Conservation (phyloP, 179 eudicot species). For the Vitellaria paradoxa region DNA sequence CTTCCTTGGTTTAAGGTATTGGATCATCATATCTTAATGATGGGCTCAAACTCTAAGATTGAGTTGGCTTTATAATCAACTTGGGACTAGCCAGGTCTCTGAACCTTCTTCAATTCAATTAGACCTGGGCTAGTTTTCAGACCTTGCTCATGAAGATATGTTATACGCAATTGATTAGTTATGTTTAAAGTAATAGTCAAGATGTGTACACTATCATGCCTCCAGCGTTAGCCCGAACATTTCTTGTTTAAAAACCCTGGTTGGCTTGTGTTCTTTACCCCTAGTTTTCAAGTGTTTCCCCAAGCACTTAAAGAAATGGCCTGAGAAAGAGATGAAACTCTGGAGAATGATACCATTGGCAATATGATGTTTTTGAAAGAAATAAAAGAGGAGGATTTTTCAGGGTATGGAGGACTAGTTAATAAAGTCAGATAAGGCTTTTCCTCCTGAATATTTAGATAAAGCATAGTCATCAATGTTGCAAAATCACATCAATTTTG, state of each 20-base stretch:
- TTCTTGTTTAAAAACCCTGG: not conserved
- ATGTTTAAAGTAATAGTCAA: not conserved
- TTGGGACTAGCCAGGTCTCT: not conserved
- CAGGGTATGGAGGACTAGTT: no score
- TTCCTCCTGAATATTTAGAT: not conserved
- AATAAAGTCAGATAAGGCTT: not conserved
- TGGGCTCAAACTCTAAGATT: not conserved
- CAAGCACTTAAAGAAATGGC: not conserved
- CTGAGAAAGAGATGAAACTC: not conserved
- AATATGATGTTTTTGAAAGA: not conserved
- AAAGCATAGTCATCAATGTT: not conserved
- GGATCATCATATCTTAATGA: not conserved
- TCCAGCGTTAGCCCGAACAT: no score
- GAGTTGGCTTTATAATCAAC: not conserved
- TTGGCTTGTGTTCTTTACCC: not conserved
- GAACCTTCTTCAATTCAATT: not conserved
- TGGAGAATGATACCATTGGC: not conserved
- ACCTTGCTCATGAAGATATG: not conserved
- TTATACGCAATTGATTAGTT: no score
- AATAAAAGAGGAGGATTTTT: no score
- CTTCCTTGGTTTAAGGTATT: not conserved
- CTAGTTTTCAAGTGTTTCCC: not conserved
- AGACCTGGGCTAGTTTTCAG: not conserved
- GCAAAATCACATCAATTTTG: not conserved
- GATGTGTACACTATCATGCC: no score